Evolutionary conservation across 352 stramenopile species (phyloP), one percentile per base, ranked within the genome.

Genomic region (Phytophthora constricta): DNA sequence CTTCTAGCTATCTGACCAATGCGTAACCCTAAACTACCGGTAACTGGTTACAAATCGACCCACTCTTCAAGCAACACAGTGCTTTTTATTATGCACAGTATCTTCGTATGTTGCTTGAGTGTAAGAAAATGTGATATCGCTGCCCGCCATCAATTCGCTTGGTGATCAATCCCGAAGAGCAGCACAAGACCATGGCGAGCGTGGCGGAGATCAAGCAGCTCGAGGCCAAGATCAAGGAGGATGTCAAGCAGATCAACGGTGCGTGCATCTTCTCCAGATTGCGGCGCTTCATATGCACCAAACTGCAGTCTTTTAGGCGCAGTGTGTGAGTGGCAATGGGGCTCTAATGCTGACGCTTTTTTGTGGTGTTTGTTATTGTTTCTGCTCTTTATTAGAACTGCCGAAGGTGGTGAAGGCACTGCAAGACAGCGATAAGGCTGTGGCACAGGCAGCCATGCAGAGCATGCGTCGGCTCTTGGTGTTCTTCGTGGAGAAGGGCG

Each of bases 241-340:
- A 95, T 74, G 83, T 93, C 47, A 91, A 91, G 74, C 82, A 94
- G 65, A 81, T 91, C 55, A 96, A 96, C 56, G 84, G 84, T 90
- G 57, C 27, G 58, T 52, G 13, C 17, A 48, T 28, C 16, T 34
- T 16, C 16, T 13, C 7, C 37, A n/a, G 7, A 27, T 27, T 2
- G 9, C 23, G 19, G 23, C 23, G 45, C 22, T 51, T 4, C 23
- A 19, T n/a, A 51, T 39, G 14, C 47, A 10, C 25, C 25, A 34
- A 31, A 3, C 27, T 34, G 23, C 11, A 22, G 5, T 10, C 27
- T 11, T 8, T 20, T 14, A 8, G 27, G 22, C 13, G 2, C 27
- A 41, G 25, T 42, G 13, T 13, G 16, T 5, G n/a, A 14, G 47
- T 54, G 14, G 11, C 17, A 34, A 34, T 51, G 25, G 16, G 45